Percentiles rank a stretch among this genome's conserved stretches.
phyloP scores from a whole-genome alignment of 257 asterid genomes.

The Prunella vulgaris region DNA sequence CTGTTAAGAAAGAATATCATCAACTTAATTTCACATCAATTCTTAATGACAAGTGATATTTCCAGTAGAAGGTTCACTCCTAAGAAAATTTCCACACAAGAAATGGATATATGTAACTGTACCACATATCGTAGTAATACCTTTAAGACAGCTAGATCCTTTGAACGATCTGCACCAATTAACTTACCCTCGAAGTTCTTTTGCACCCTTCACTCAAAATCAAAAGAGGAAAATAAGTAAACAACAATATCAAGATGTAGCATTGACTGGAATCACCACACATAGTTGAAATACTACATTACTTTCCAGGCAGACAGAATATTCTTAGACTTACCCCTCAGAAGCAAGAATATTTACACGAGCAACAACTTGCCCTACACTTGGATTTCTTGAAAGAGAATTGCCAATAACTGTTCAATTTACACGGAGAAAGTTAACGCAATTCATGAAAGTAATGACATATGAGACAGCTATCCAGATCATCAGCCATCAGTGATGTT shows the following conservation, averaged over 20 bases:
- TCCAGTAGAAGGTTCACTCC: neutral
- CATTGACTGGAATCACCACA: no score
- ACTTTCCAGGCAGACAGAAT: neutral
- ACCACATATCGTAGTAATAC: constrained; percentile 28
- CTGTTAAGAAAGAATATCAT: constrained; percentile 30
- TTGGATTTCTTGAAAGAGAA: constrained; percentile 88
- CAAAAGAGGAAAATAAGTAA: neutral
- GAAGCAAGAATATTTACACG: constrained; percentile 86
- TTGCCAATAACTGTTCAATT: constrained; percentile 73
- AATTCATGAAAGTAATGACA: neutral
- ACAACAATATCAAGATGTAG: neutral
- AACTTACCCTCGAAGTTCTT: constrained; percentile 88
- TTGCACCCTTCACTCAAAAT: constrained; percentile 52
- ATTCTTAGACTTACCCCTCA: constrained; percentile 63
- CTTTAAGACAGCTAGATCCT: constrained; percentile 97
- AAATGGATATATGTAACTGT: neutral
- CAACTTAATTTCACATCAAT: neutral
- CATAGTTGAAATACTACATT: neutral
- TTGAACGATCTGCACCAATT: constrained; percentile 94
- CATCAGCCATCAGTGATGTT: neutral
- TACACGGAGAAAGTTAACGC: constrained; percentile 19
- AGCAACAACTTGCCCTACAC: constrained; percentile 83
- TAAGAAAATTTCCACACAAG: neutral
- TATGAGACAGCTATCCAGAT: neutral
- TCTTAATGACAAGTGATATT: neutral